phyloP scores from a whole-genome alignment of 768 basidiomycete genomes.

The Pleurotus eryngii region DNA sequence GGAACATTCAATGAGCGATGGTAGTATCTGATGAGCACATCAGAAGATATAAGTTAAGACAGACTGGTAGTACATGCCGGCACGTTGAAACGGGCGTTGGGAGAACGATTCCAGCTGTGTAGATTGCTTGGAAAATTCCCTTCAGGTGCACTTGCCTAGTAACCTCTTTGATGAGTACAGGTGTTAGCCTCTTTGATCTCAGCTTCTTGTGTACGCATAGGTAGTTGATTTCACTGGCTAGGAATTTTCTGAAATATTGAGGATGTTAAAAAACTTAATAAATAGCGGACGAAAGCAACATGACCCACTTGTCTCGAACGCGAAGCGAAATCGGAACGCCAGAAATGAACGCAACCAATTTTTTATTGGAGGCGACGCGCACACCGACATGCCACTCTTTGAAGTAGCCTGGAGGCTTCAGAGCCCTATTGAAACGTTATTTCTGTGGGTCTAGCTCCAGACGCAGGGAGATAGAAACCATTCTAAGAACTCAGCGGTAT shows the following conservation, averaged over 20 bases:
- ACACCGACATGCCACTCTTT: constrained; percentile 97
- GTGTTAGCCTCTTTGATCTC: constrained; percentile 90
- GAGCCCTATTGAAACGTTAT: constrained; percentile 57
- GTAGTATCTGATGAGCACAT: constrained; percentile 58
- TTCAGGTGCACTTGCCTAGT: constrained; percentile 88
- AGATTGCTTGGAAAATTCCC: constrained; percentile 95
- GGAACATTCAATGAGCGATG: constrained; percentile 90
- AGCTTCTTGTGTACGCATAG: constrained; percentile 98
- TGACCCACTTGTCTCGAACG: constrained; percentile 76
- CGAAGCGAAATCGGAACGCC: constrained; percentile 85
- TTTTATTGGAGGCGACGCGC: constrained; percentile 84
- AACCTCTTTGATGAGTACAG: constrained; percentile 96
- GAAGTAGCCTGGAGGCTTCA: constrained; percentile 89
- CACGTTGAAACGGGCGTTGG: constrained; percentile 92
- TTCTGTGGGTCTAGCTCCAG: background rate
- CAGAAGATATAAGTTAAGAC: constrained; percentile 18
- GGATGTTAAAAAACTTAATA: background rate
- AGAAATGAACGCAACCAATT: constrained; percentile 94
- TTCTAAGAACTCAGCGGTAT: constrained; percentile 88
- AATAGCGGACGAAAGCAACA: background rate
- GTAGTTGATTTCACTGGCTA: constrained; percentile 91
- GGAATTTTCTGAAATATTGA: constrained; percentile 49
- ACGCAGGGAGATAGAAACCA: constrained; percentile 52
- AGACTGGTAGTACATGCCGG: constrained; percentile 35
- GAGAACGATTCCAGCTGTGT: constrained; percentile 90